These are phyloP conservation scores for Mortierella sp. DNA, from an alignment of 371 early-diverging fungal species.

Conservation along the genomic window DNA sequence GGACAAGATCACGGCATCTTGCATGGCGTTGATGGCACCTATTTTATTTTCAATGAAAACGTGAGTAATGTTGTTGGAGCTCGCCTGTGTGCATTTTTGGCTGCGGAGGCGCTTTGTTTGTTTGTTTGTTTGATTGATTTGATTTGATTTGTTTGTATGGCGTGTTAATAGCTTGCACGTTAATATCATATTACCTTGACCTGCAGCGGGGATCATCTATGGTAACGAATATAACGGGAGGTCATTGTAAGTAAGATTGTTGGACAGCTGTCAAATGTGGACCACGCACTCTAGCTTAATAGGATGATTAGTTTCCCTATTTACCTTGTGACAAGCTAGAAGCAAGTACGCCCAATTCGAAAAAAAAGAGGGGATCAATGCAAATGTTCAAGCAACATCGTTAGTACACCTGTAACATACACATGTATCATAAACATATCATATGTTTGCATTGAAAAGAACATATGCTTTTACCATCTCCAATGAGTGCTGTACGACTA, in stretches of 20 bases:
- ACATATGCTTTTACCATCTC: conserved; percentile 25
- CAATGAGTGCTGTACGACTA: conserved; percentile 24
- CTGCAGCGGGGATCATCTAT: conserved; percentile 24
- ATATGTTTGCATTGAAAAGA: not conserved
- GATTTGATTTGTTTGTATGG: not conserved
- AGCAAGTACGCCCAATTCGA: not conserved
- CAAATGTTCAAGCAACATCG: not conserved
- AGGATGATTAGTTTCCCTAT: not conserved
- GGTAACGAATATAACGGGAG: too few species aligned
- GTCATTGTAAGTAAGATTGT: not conserved
- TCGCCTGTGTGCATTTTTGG: too few species aligned
- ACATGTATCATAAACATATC: too few species aligned
- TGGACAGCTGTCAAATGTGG: too few species aligned
- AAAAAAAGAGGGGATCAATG: not conserved
- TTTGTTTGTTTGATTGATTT: not conserved
- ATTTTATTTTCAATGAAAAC: not conserved
- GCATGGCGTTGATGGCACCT: conserved; percentile 43
- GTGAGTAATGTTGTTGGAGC: too few species aligned
- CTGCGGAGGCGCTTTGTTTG: not conserved
- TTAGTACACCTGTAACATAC: too few species aligned
- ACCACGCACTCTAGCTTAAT: too few species aligned
- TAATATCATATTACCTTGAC: conserved; percentile 11
- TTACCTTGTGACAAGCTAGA: conserved; percentile 29
- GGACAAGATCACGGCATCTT: conserved; percentile 36
- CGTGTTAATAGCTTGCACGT: not conserved